Percentiles rank a stretch among this genome's conserved stretches.
Conservation (phyloP, 2,329 filamentous ascomycete species). For the Zasmidium citrigriseum region DNA sequence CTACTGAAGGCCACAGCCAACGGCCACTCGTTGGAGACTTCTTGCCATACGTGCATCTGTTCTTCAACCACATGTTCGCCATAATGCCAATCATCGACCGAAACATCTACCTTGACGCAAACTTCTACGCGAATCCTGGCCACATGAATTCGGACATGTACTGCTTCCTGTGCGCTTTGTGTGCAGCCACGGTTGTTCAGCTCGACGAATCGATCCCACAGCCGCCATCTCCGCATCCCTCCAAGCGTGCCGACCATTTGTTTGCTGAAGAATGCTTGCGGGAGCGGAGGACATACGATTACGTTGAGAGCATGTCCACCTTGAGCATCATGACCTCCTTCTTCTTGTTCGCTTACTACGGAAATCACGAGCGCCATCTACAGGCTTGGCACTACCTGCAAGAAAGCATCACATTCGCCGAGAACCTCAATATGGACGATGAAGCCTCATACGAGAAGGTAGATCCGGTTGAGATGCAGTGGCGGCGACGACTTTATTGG, state of each 20-base stretch:
- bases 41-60: slow-evolving; percentile 36
- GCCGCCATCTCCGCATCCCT: slow-evolving; percentile 27
- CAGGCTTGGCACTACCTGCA: slow-evolving; percentile 39
- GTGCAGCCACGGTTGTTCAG: slow-evolving; percentile 36
- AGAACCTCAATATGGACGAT: slow-evolving; percentile 37
- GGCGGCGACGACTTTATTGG: slow-evolving; percentile 38
- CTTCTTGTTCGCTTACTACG: slow-evolving; percentile 39
- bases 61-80: slow-evolving; percentile 38
- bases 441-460: slow-evolving; percentile 34
- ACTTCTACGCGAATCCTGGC: slow-evolving; percentile 25
- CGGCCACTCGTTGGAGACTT: slow-evolving; percentile 31
- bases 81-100: slow-evolving; percentile 40
- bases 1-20: slow-evolving; percentile 20
- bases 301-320: slow-evolving; percentile 30
- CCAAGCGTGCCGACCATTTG: slow-evolving; percentile 30
- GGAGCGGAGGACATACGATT: slow-evolving; percentile 34
- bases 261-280: slow-evolving; percentile 38
- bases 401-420: slow-evolving; percentile 36
- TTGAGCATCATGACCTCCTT: slow-evolving; percentile 38
- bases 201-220: slow-evolving; percentile 35
- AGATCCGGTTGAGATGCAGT: slow-evolving; percentile 34
- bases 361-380: slow-evolving; percentile 35
- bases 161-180: slow-evolving; percentile 35
- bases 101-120: slow-evolving; percentile 31
- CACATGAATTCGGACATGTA: slow-evolving; percentile 33